Conservation (phyloP, 345 rosid species). For the Limnanthes douglasii region DNA sequence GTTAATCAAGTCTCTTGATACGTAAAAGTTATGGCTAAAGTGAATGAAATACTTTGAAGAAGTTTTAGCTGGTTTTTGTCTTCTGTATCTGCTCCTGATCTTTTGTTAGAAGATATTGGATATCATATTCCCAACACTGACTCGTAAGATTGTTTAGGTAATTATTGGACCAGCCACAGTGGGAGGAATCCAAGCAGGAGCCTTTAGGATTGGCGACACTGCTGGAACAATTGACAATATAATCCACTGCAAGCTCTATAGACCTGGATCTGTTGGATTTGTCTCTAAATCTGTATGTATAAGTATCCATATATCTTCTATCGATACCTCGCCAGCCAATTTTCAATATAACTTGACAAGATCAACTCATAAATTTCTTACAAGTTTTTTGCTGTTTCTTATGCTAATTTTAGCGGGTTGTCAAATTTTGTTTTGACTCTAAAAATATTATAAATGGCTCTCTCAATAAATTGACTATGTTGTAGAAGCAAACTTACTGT, state of each 20-base stretch:
- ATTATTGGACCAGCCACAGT: constrained; percentile 90
- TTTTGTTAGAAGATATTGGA: not conserved
- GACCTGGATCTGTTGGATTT: constrained; percentile 66
- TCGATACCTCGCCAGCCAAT: too few species aligned
- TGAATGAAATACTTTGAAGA: not conserved
- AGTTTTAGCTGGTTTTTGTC: not conserved
- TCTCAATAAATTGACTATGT: too few species aligned
- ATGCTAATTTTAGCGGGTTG: not conserved
- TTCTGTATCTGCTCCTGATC: not conserved
- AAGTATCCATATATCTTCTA: not conserved
- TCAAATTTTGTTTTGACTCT: too few species aligned
- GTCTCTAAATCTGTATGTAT: constrained; percentile 58
- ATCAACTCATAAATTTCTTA: too few species aligned
- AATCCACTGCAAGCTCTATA: constrained; percentile 44
- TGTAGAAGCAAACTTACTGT: too few species aligned
- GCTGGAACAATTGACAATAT: constrained; percentile 61
- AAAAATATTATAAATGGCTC: too few species aligned
- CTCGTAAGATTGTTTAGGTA: constrained; percentile 32
- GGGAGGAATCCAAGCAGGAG: constrained; percentile 87
- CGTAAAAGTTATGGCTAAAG: not conserved
- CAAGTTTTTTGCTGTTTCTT: constrained; percentile 1
- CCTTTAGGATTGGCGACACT: constrained; percentile 88
- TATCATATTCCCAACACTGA: not conserved
- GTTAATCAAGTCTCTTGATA: constrained; percentile 1
- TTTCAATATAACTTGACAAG: too few species aligned